Evolutionary conservation across 768 basidiomycete genomes (phyloP).

Genomic region (Mycena maculata): DNA sequence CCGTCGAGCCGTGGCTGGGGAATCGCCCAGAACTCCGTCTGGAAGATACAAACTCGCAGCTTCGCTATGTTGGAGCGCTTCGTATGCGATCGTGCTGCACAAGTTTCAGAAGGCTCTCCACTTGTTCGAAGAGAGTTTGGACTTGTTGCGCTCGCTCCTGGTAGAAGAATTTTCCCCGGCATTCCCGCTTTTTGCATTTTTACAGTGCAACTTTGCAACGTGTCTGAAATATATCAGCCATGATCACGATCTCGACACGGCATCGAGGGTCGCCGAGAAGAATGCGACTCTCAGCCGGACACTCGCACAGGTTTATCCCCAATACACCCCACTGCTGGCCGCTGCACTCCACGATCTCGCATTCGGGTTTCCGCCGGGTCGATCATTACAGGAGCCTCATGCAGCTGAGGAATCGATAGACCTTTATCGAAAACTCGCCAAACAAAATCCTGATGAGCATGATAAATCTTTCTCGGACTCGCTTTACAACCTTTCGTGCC

Average conservation of each 20-base stretch:
- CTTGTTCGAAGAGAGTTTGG: conserved; percentile 26
- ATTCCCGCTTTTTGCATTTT: conserved; percentile 11
- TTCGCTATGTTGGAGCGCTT: conserved; percentile 12
- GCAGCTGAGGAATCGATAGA: conserved; percentile 22
- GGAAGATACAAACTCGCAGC: conserved; percentile 26
- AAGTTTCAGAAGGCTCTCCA: conserved; percentile 24
- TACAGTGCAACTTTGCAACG: conserved; percentile 21
- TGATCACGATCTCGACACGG: neutral
- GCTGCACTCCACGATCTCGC: conserved; percentile 30
- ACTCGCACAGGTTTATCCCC: conserved; percentile 11
- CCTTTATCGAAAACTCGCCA: conserved; percentile 25
- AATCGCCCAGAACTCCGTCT: neutral
- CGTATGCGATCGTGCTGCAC: conserved; percentile 6
- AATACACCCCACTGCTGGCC: conserved; percentile 21
- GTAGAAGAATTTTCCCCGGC: conserved; percentile 9
- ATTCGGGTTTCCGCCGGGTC: conserved; percentile 18
- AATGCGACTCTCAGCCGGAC: conserved; percentile 13
- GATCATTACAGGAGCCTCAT: neutral
- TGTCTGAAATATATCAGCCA: conserved; percentile 11
- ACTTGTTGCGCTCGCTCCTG: conserved; percentile 15
- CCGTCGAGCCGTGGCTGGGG: conserved; percentile 6
- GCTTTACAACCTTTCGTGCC: conserved; percentile 23
- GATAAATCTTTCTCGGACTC: conserved; percentile 3
- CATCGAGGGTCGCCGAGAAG: conserved; percentile 15
- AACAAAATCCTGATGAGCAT: neutral